phyloP scores from a whole-genome alignment of 805 yeast genomes.

The Lipomyces starkeyi region DNA sequence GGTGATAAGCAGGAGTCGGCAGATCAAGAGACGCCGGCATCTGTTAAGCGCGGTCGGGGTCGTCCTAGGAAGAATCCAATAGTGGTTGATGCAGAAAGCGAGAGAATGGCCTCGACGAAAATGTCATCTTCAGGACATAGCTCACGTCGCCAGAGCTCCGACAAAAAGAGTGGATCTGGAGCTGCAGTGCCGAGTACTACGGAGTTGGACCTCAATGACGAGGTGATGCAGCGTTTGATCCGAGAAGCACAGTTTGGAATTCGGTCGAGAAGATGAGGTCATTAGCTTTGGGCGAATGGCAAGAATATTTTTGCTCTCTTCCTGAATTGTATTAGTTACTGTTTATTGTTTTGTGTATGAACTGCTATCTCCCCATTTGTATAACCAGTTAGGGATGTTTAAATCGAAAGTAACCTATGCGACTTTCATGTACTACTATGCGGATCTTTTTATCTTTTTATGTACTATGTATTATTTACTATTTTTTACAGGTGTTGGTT shows the following conservation, averaged over 20 bases:
- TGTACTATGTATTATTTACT: neutral
- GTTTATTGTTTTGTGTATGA: conserved; percentile 5
- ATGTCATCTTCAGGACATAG: neutral
- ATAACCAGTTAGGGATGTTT: neutral
- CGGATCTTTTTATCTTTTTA: neutral
- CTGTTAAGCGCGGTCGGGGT: conserved; percentile 25
- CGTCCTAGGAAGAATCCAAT: conserved; percentile 20
- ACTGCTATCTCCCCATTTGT: neutral
- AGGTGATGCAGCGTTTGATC: conserved; percentile 24
- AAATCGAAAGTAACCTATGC: neutral
- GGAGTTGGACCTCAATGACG: conserved; percentile 16
- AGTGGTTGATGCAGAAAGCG: neutral
- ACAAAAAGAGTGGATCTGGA: neutral
- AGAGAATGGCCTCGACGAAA: neutral
- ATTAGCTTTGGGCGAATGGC: neutral
- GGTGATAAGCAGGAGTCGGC: neutral
- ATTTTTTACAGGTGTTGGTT: neutral
- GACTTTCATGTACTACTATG: neutral
- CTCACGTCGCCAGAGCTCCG: neutral
- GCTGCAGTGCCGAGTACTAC: neutral
- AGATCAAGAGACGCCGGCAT: neutral
- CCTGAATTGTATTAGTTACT: conserved; percentile 2
- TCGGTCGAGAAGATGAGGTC: conserved; percentile 29
- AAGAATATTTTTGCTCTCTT: neutral
- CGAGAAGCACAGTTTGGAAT: conserved; percentile 37